Conservation (phyloP, 495 filamentous ascomycete species). For the Tirmania nivea region DNA sequence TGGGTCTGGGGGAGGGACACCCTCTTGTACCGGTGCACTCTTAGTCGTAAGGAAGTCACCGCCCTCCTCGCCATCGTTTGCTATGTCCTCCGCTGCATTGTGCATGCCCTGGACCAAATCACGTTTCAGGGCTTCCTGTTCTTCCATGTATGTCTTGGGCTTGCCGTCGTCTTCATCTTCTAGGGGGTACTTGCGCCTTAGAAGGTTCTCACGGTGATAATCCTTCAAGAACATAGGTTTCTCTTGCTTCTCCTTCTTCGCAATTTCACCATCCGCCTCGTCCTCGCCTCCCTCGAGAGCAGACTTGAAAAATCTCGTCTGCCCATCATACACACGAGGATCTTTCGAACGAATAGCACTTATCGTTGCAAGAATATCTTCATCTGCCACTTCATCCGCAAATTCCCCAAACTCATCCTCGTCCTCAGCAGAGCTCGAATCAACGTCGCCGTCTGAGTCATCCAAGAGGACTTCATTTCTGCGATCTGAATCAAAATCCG, state of each 20-base stretch:
- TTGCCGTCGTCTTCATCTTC: conserved; percentile 19
- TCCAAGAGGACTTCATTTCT: background rate
- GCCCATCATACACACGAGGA: conserved; percentile 66
- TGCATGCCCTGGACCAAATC: conserved; percentile 62
- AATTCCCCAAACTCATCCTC: conserved; percentile 82
- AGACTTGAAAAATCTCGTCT: conserved; percentile 50
- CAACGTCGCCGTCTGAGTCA: conserved; percentile 28
- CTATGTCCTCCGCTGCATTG: conserved; percentile 23
- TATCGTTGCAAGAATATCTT: conserved; percentile 65
- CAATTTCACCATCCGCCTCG: conserved; percentile 12
- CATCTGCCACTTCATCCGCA: conserved; percentile 58
- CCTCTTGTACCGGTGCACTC: conserved; percentile 11
- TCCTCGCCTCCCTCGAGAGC: conserved; percentile 26
- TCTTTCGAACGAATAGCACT: conserved; percentile 75
- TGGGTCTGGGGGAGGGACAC: conserved; percentile 26
- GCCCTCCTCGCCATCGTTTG: conserved; percentile 39
- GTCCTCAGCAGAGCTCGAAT: conserved; percentile 44
- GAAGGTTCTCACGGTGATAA: conserved; percentile 70
- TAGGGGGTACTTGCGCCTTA: conserved; percentile 42
- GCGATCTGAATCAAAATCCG: conserved; percentile 13
- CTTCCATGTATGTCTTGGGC: conserved; percentile 54
- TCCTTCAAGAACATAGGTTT: conserved; percentile 74
- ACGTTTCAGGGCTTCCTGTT: conserved; percentile 63
- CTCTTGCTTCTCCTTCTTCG: conserved; percentile 31
- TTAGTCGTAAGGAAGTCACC: conserved; percentile 43